phyloP scores from a whole-genome alignment of 208 protist genomes.

The Lotmaria passim region DNA sequence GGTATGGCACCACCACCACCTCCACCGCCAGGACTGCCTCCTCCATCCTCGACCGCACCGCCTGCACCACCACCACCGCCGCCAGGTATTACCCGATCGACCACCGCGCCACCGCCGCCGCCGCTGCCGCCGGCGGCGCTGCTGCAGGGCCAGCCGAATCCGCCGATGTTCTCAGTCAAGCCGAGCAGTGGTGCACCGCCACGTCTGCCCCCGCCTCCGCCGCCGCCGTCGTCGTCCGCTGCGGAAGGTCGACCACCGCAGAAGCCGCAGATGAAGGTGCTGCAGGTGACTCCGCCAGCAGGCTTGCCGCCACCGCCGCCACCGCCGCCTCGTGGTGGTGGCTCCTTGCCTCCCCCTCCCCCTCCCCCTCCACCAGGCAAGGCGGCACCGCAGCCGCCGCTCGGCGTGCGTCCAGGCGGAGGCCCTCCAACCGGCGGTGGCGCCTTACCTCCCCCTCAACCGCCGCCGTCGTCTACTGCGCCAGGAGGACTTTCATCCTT shows the following conservation, averaged over 20 bases:
- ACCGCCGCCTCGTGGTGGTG: background rate
- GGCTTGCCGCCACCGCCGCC: background rate
- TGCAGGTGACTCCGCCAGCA: background rate
- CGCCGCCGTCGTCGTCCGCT: no score
- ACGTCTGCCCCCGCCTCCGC: slow-evolving; percentile 15
- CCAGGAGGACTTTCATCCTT: slow-evolving; percentile 13
- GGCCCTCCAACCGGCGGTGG: no score
- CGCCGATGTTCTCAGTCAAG: slow-evolving; percentile 17
- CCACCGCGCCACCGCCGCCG: slow-evolving; percentile 37
- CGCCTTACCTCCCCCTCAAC: background rate
- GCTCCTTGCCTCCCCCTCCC: slow-evolving; percentile 24
- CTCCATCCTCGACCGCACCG: background rate
- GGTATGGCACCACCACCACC: slow-evolving; percentile 16
- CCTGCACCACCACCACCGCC: slow-evolving; percentile 32
- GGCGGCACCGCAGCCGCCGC: background rate
- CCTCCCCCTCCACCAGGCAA: slow-evolving; percentile 19
- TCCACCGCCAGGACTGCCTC: slow-evolving; percentile 5
- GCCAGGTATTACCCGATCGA: slow-evolving; percentile 37
- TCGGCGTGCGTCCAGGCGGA: slow-evolving; percentile 7
- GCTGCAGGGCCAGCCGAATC: slow-evolving; percentile 16
- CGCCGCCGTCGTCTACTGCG: slow-evolving; percentile 9
- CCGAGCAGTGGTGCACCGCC: no score
- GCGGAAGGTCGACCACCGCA: no score
- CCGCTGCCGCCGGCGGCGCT: slow-evolving; percentile 23
- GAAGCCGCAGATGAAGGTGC: slow-evolving; percentile 15